Percentiles rank a stretch among this genome's conserved stretches.
These are phyloP conservation scores for Aspergillus saccharolyticus DNA, from an alignment of 495 filamentous ascomycete species.

Conservation along the genomic window DNA sequence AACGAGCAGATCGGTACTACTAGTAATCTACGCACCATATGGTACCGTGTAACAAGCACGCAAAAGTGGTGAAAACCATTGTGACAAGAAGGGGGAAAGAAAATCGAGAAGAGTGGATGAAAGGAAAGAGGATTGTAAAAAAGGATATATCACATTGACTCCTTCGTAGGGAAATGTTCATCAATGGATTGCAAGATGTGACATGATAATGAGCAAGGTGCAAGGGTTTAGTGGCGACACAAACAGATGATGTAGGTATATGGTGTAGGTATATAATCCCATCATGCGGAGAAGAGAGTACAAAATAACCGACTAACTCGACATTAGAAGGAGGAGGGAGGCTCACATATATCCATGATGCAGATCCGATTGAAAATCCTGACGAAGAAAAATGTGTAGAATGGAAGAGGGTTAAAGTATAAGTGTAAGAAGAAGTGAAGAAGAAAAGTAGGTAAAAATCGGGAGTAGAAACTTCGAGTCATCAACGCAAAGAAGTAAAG, in stretches of 20 bases:
- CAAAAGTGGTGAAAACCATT: neutral
- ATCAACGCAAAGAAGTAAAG: slow-evolving; percentile 2
- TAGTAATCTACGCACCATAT: neutral
- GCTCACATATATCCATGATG: slow-evolving; percentile 11
- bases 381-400: slow-evolving; percentile 3
- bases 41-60: neutral
- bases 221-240: neutral
- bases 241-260: neutral
- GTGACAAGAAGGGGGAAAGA: neutral
- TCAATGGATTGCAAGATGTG: neutral
- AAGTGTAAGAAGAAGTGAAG: neutral
- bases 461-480: slow-evolving; percentile 9
- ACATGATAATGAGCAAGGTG: neutral
- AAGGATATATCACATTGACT: neutral
- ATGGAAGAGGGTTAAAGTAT: neutral
- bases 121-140: neutral
- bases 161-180: neutral
- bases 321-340: slow-evolving; percentile 5
- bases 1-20: neutral
- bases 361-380: slow-evolving; percentile 10
- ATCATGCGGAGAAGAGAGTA: neutral
- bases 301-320: neutral
- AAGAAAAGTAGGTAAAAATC: neutral
- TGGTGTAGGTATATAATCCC: neutral
- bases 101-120: neutral